Evolutionary conservation across 169 alveolate genomes (phyloP).

Genomic region (Cryptosporidium xiaoi): DNA sequence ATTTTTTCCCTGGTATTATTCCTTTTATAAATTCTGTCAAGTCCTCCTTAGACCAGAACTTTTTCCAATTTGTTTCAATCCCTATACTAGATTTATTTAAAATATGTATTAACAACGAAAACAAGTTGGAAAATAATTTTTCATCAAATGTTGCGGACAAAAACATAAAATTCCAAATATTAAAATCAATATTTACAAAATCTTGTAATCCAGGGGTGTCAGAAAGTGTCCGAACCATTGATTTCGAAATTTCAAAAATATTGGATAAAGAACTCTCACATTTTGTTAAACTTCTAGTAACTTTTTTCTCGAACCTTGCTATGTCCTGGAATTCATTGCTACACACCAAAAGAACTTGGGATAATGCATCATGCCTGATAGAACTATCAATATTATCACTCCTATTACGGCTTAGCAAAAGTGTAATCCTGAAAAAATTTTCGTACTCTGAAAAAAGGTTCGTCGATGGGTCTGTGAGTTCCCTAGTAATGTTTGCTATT

Average conservation of each 20-base stretch:
- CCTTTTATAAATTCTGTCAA: constrained; percentile 41
- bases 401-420: constrained; percentile 15
- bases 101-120: background rate
- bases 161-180: constrained; percentile 1
- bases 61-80: constrained; percentile 23
- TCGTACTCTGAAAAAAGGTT: background rate
- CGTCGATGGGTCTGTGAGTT: constrained; percentile 33
- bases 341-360: too few relatives aligned
- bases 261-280: too few relatives aligned
- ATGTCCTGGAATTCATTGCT: too few relatives aligned
- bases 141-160: constrained; percentile 12
- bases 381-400: background rate
- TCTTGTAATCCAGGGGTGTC: too few relatives aligned
- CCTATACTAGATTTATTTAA: constrained; percentile 4
- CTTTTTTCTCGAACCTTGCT: too few relatives aligned
- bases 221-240: too few relatives aligned
- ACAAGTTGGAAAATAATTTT: background rate
- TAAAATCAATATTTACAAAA: constrained; percentile 2
- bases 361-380: too few relatives aligned
- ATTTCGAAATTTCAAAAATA: too few relatives aligned
- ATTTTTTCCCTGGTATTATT: constrained; percentile 11
- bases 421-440: constrained; percentile 16
- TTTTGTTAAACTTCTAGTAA: too few relatives aligned
- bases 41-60: constrained; percentile 8
- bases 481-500: background rate